Conservation (phyloP, 805 yeast genomes). For the Myxozyma lipomycoides region DNA sequence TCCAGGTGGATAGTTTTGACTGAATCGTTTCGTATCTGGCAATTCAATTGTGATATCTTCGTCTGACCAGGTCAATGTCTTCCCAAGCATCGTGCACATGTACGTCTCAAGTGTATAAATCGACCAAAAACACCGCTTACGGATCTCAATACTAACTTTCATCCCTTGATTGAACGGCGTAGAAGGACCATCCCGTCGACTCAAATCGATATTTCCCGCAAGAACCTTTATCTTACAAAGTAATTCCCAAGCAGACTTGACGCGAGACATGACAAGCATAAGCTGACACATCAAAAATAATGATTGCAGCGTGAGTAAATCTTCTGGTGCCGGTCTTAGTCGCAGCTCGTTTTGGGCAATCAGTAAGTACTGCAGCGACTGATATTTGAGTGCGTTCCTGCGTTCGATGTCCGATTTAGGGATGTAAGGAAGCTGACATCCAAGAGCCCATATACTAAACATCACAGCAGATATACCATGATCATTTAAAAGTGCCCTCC, state of each 20-base stretch:
- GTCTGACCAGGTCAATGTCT: conserved; percentile 20
- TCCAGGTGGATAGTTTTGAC: conserved; percentile 1
- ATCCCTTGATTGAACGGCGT: background rate
- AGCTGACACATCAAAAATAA: conserved; percentile 19
- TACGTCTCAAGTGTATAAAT: conserved; percentile 21
- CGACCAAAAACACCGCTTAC: conserved; percentile 22
- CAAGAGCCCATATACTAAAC: conserved; percentile 20
- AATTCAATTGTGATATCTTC: conserved; percentile 21
- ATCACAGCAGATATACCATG: conserved; percentile 15
- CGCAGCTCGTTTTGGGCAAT: conserved; percentile 20
- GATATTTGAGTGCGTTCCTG: conserved; percentile 6
- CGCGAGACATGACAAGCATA: conserved; percentile 16
- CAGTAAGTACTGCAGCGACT: conserved; percentile 9
- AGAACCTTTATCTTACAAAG: conserved; percentile 10
- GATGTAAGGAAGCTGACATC: conserved; percentile 16
- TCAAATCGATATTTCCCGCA: conserved; percentile 16
- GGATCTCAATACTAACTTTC: conserved; percentile 4
- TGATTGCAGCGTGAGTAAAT: conserved; percentile 16
- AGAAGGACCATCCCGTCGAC: conserved; percentile 8
- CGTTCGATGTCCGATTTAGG: background rate
- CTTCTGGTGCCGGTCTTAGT: background rate
- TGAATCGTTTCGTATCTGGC: conserved; percentile 7
- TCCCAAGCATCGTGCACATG: conserved; percentile 27
- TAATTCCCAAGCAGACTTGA: conserved; percentile 21
- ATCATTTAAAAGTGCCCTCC: conserved; percentile 11